A percentile compares a stretch with the other conserved stretches of the same genome.
Conservation (phyloP, 345 rosid species). For the Sonneratia caseolaris region DNA sequence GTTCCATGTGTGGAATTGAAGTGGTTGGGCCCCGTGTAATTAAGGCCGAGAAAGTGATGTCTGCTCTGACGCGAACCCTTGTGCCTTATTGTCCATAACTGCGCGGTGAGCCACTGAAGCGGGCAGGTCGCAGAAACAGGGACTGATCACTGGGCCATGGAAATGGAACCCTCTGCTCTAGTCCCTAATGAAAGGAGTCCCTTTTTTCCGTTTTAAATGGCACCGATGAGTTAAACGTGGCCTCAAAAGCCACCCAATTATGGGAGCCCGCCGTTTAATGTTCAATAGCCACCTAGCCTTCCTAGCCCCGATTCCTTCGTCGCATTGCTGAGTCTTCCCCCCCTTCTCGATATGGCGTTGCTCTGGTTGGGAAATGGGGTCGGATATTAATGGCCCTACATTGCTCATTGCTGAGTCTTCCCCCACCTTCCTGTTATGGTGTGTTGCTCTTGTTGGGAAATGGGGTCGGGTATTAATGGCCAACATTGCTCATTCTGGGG, state of each 20-base stretch:
- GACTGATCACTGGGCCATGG: background rate
- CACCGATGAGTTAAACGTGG: background rate
- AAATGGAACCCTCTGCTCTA: background rate
- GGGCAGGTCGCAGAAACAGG: background rate
- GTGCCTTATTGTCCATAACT: background rate
- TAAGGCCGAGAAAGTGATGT: background rate
- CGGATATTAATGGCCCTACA: background rate
- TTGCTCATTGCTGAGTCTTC: background rate
- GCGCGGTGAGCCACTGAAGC: background rate
- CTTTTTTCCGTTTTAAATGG: background rate
- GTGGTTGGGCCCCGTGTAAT: background rate
- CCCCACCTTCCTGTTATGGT: no score
- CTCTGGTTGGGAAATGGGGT: background rate
- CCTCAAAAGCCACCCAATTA: background rate
- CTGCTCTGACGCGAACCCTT: background rate
- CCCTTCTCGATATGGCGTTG: background rate
- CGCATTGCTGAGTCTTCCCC: background rate
- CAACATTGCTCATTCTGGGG: no score
- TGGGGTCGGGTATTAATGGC: no score
- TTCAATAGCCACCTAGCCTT: no score
- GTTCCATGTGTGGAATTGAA: background rate
- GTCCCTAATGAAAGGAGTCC: no score
- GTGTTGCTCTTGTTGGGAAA: no score
- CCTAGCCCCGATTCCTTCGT: background rate
- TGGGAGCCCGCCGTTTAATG: background rate